These are phyloP conservation scores for Botryococcus braunii DNA, from an alignment of 163 green algal species.

Conservation along the genomic window DNA sequence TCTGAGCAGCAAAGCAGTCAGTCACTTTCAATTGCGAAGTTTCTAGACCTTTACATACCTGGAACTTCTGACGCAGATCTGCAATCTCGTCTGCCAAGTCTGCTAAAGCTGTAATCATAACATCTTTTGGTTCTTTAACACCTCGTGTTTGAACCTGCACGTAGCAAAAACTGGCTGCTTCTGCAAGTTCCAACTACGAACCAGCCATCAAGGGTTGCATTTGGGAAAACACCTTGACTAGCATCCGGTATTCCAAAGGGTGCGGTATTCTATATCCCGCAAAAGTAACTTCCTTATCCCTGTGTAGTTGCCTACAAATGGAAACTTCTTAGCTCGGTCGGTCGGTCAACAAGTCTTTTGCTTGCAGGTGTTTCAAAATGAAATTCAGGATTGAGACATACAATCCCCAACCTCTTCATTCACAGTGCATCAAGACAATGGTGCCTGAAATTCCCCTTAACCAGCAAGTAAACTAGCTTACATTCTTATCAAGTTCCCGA, in stretches of 20 bases:
- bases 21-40: no score
- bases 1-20: no score
- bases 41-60: slow-evolving; percentile 7
- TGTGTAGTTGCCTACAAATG: slow-evolving; percentile 71
- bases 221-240: slow-evolving; percentile 66
- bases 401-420: no score
- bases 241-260: slow-evolving; percentile 82
- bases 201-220: neutral
- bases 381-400: no score
- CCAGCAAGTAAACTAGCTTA: slow-evolving; percentile 17
- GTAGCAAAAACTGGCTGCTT: neutral
- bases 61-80: slow-evolving; percentile 39
- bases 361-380: no score
- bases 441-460: no score
- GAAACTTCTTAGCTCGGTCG: no score
- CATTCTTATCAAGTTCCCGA: slow-evolving; percentile 86
- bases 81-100: slow-evolving; percentile 38
- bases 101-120: slow-evolving; percentile 38
- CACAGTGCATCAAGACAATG: no score
- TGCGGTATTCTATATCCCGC: slow-evolving; percentile 92
- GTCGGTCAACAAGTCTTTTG: no score
- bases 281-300: slow-evolving; percentile 77
- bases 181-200: neutral
- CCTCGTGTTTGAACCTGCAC: slow-evolving; percentile 49
- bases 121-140: slow-evolving; percentile 39